Conservation (phyloP, 2,329 filamentous ascomycete genomes). For the Hymenotorrendiella dingleyae region DNA sequence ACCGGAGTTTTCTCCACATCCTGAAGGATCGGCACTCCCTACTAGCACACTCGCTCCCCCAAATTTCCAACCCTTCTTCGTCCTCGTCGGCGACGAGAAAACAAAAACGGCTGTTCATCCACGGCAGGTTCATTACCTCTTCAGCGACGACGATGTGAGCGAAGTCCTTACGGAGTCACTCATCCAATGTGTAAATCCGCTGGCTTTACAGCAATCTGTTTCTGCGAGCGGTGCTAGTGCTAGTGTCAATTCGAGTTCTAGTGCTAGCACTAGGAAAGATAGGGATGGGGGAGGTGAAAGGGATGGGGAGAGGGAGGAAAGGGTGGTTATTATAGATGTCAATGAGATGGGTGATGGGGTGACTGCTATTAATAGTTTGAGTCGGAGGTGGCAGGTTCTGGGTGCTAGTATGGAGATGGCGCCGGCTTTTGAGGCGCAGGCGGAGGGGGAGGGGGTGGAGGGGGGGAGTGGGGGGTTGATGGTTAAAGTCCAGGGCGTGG, state of each 20-base stretch:
- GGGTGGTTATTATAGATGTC: conserved; percentile 53
- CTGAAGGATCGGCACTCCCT: background rate
- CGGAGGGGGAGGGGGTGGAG: conserved; percentile 32
- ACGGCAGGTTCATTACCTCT: conserved; percentile 76
- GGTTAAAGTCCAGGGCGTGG: conserved; percentile 54
- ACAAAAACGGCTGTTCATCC: conserved; percentile 75
- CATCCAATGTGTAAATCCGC: background rate
- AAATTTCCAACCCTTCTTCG: conserved; percentile 75
- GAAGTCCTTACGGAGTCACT: conserved; percentile 56
- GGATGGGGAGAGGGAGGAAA: conserved; percentile 20
- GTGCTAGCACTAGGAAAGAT: background rate
- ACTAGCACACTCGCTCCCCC: conserved; percentile 28
- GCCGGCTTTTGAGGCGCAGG: conserved; percentile 53
- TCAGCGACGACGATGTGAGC: conserved; percentile 78
- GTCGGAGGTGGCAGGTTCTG: conserved; percentile 65
- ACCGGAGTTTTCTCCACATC: background rate
- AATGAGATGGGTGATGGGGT: conserved; percentile 47
- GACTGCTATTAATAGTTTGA: conserved; percentile 64
- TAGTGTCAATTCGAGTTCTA: background rate
- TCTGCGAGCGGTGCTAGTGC: too few species aligned
- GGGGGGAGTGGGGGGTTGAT: conserved; percentile 39
- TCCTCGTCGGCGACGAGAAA: conserved; percentile 71
- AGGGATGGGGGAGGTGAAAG: conserved; percentile 2
- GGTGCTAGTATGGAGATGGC: conserved; percentile 48
- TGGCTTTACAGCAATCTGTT: too few species aligned